Conservation (phyloP, 2,329 filamentous ascomycete species). For the Dactylellina leptospora region DNA sequence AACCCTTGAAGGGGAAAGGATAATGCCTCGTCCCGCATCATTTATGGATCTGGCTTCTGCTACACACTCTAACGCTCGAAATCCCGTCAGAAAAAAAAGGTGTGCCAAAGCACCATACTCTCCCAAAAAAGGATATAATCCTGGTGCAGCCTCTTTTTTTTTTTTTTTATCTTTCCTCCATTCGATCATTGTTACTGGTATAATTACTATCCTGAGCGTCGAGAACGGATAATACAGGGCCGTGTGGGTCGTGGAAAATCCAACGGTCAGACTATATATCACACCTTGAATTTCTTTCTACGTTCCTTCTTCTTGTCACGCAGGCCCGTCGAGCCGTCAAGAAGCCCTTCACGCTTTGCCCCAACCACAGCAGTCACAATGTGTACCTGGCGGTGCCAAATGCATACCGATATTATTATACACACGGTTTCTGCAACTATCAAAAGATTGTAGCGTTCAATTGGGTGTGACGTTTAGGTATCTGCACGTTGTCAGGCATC, state of each 20-base stretch:
- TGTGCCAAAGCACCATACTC: too few relatives aligned
- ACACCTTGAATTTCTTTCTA: neutral
- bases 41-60: conserved; percentile 9
- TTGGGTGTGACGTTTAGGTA: neutral
- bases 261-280: too few relatives aligned
- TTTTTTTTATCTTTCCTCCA: too few relatives aligned
- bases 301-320: neutral
- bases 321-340: conserved; percentile 45
- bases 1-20: conserved; percentile 28
- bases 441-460: neutral
- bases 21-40: conserved; percentile 23
- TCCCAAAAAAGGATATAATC: too few relatives aligned
- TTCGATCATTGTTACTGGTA: too few relatives aligned
- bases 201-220: too few relatives aligned
- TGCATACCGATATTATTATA: neutral
- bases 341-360: conserved; percentile 11
- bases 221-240: too few relatives aligned
- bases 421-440: neutral
- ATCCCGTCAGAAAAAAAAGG: too few relatives aligned
- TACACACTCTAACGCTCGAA: too few relatives aligned
- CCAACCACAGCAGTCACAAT: conserved; percentile 35
- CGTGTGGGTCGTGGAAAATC: too few relatives aligned
- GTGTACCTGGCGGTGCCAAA: neutral
- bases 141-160: too few relatives aligned
- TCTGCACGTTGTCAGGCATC: neutral